Base-by-base conservation (phyloP, 1,139 yeast genomes). In the Magnusiomyces tetraspermus region DNA sequence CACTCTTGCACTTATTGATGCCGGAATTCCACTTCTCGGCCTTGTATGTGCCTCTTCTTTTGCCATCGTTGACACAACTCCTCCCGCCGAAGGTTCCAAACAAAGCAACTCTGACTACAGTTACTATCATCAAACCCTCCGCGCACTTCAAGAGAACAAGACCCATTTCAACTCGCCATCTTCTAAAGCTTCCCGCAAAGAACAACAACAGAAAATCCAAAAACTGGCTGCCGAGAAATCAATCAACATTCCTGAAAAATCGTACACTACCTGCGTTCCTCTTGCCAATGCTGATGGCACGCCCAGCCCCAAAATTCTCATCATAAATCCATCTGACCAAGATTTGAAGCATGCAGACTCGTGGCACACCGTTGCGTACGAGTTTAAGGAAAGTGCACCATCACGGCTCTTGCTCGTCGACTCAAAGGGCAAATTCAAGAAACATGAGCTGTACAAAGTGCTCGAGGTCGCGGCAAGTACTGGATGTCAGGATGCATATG, bases 1-100 rank as follows among this genome's bases (percentile, higher is more conserved):
- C 3, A 80, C 75, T 57, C 70, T 85, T 59, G 95, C 96, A 0
- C 73, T 90, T 49, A 65, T 88, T 1, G 92, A 88, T 66, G 86
- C 95, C 6, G 88, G 87, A 45, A 74, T 92, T 11, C 84, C 90
- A 0, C 67, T 90, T 53, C 73, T 75, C 52, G 71, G 78, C 13
- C 77, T 90, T 1, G 82, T 82, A 59, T 76, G 80, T 0, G 79
- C 90, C 8, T 72, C 76, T 0, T 71, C 78, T 17, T 65, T 76
- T 43, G 71, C 79, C 5, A 61, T 76, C 3, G 53, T 71, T 15
- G 70, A 74, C 48, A 87, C 90, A 5, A 68, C 74, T 0, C 55
- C 63, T 6, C 43, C 43, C 3, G 13, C 43, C 13, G 24, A 17
- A 8, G 26, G 15, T 6, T 17, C 43, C 6, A 11, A 4, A 28